phyloP scores from a whole-genome alignment of 805 yeast species.

The Suhomyces sp. region DNA sequence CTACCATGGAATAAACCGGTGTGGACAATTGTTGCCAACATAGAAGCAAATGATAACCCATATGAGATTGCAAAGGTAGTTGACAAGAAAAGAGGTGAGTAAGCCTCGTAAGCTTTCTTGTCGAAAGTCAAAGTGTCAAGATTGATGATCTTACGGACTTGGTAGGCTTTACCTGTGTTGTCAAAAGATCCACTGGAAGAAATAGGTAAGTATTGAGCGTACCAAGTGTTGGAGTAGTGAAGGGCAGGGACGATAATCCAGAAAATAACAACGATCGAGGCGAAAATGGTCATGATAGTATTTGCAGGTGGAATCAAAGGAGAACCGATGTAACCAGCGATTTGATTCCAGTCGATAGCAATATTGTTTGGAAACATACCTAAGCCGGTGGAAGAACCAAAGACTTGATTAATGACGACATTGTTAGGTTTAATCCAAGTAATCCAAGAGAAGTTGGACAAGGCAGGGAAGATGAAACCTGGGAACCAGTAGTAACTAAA shows the following conservation, averaged over 20 bases:
- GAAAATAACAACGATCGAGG: slow-evolving; percentile 33
- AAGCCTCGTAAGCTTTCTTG: slow-evolving; percentile 47
- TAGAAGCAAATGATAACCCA: slow-evolving; percentile 59
- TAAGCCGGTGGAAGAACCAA: slow-evolving; percentile 60
- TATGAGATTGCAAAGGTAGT: slow-evolving; percentile 58
- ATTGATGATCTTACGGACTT: slow-evolving; percentile 51
- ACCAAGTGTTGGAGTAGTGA: slow-evolving; percentile 58
- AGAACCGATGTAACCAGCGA: slow-evolving; percentile 55
- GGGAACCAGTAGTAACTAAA: slow-evolving; percentile 48
- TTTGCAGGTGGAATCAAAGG: slow-evolving; percentile 65
- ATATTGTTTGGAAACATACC: slow-evolving; percentile 56
- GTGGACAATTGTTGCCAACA: slow-evolving; percentile 60
- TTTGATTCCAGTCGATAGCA: slow-evolving; percentile 67
- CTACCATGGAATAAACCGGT: slow-evolving; percentile 56
- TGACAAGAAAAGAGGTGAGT: slow-evolving; percentile 64
- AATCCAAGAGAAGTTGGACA: slow-evolving; percentile 61
- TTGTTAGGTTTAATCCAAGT: slow-evolving; percentile 64
- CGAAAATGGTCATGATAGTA: slow-evolving; percentile 46
- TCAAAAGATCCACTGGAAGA: slow-evolving; percentile 48
- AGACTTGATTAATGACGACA: slow-evolving; percentile 58
- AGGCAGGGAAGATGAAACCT: slow-evolving; percentile 56
- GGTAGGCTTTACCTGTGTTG: slow-evolving; percentile 48
- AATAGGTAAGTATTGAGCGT: slow-evolving; percentile 59
- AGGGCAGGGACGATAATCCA: slow-evolving; percentile 57
- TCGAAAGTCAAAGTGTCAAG: slow-evolving; percentile 40